phyloP scores from a whole-genome alignment of 441 rosid species.

The Corymbia citriodora region DNA sequence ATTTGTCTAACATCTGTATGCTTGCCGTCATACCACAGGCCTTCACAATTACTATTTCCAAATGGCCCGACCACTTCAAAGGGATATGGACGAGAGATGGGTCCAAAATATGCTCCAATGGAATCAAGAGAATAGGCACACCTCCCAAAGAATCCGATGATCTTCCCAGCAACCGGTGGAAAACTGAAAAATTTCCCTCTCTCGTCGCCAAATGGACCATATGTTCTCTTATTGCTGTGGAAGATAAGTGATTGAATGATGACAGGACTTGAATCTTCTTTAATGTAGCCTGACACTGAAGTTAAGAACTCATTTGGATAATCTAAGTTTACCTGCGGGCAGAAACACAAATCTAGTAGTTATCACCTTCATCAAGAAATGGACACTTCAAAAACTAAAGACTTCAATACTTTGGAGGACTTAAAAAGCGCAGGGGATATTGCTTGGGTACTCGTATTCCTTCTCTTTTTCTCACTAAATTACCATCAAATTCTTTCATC shows the following conservation, averaged over 20 bases:
- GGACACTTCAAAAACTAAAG: too few relatives aligned
- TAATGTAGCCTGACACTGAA: not conserved
- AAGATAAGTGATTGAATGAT: not conserved
- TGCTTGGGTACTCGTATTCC: too few relatives aligned
- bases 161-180: not conserved
- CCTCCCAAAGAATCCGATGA: not conserved
- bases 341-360: not conserved
- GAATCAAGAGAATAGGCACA: not conserved
- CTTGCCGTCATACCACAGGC: not conserved
- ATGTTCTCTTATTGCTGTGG: not conserved
- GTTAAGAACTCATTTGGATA: not conserved
- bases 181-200: not conserved
- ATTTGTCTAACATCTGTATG: not conserved
- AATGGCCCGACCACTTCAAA: not conserved
- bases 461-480: too few relatives aligned
- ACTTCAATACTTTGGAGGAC: too few relatives aligned
- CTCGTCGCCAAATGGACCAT: not conserved
- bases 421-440: too few relatives aligned
- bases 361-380: not conserved
- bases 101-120: not conserved
- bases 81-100: not conserved
- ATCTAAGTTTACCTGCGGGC: not conserved
- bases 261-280: not conserved
- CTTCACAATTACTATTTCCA: not conserved
- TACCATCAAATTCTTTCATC: too few relatives aligned